Evolutionary conservation across 805 yeast genomes (phyloP).

Genomic region (Wickerhamomyces sydowiorum): DNA sequence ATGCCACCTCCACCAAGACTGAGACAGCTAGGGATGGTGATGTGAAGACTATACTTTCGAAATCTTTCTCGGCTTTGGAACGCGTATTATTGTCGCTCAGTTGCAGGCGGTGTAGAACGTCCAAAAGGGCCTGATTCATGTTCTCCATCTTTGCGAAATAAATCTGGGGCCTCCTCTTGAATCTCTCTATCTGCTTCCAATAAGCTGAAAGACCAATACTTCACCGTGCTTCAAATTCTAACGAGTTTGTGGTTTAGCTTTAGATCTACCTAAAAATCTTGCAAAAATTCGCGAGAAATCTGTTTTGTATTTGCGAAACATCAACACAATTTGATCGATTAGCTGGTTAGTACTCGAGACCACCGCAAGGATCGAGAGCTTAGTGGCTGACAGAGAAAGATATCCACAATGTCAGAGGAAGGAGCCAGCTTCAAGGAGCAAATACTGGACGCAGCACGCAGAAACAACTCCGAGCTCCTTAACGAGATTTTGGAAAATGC

Average conservation of each 20-base stretch:
- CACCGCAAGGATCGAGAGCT: not conserved
- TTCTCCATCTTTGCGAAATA: too few species aligned
- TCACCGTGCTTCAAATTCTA: too few species aligned
- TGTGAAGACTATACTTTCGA: slow-evolving; percentile 33
- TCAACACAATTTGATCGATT: too few species aligned
- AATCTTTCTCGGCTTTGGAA: slow-evolving; percentile 28
- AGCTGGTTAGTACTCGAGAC: too few species aligned
- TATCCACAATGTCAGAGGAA: slow-evolving; percentile 23
- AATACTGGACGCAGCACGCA: slow-evolving; percentile 78
- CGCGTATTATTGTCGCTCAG: slow-evolving; percentile 33
- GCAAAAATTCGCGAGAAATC: too few species aligned
- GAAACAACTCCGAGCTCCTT: slow-evolving; percentile 79
- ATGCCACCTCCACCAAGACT: slow-evolving; percentile 38
- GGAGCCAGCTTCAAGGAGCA: slow-evolving; percentile 82
- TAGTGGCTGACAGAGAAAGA: too few species aligned
- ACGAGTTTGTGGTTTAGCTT: too few species aligned
- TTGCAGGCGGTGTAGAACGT: slow-evolving; percentile 26
- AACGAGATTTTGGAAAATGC: slow-evolving; percentile 44
- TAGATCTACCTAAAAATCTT: too few species aligned
- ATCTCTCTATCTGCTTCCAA: too few species aligned
- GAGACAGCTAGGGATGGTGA: slow-evolving; percentile 45
- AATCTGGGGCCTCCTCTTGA: too few species aligned
- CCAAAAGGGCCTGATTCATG: slow-evolving; percentile 7
- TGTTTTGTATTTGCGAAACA: too few species aligned
- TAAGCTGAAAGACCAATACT: too few species aligned